These are phyloP conservation scores for Cryptococcus sp. DNA, from an alignment of 1,284 basidiomycete genomes.

Conservation along the genomic window DNA sequence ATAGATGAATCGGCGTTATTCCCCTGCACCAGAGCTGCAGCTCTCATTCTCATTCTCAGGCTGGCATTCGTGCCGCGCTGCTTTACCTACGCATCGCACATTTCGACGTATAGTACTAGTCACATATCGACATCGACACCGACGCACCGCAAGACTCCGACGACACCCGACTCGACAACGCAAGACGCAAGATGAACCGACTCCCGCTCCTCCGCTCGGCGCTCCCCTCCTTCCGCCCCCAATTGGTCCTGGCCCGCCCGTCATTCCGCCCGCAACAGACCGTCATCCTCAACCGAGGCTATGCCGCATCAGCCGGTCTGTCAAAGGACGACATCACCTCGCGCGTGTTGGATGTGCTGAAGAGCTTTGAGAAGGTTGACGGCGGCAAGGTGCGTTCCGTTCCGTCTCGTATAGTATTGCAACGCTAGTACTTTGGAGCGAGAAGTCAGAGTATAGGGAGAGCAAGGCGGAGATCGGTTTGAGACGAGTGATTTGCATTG, in stretches of 20 bases:
- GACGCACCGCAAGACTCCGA: conserved; percentile 3
- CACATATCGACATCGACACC: not conserved
- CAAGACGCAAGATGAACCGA: conserved; percentile 38
- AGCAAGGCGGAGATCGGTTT: not conserved
- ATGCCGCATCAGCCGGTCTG: conserved; percentile 74
- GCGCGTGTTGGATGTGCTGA: conserved; percentile 84
- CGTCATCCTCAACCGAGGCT: conserved; percentile 53
- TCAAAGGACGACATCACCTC: conserved; percentile 74
- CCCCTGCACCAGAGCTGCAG: no score
- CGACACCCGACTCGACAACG: conserved; percentile 5
- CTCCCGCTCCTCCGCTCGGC: conserved; percentile 25
- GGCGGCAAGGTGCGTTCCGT: conserved; percentile 66
- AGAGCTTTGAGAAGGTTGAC: conserved; percentile 95
- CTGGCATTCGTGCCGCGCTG: no score
- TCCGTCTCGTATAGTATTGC: not conserved
- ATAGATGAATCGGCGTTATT: no score
- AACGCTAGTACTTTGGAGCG: no score
- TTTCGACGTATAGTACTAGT: not conserved
- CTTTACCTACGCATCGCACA: not conserved
- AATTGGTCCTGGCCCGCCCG: not conserved
- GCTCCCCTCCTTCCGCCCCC: conserved; percentile 30
- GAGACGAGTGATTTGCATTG: not conserved
- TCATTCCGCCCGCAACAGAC: conserved; percentile 5
- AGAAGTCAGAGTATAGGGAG: no score
- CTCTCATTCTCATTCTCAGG: no score